Evolutionary conservation across 352 stramenopile genomes (phyloP), one percentile per base, ranked within the genome.

Genomic region (Paralagenidium karlingii): DNA sequence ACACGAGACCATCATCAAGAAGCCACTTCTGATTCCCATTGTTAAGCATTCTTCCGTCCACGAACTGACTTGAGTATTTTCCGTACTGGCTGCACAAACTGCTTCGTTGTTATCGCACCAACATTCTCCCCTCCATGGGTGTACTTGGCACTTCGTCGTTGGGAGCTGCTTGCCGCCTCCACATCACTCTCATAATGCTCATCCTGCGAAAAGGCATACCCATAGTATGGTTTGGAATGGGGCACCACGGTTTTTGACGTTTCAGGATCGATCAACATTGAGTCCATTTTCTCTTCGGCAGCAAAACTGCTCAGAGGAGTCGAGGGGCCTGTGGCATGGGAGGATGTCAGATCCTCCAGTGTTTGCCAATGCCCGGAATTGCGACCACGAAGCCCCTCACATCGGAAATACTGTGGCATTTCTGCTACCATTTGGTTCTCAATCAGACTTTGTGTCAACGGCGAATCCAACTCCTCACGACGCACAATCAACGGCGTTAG

Each of bases 41-140:
- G n/a, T 60, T 55, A 73, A 0, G 74, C 74, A 41, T 80, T 84
- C 40, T 87, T 87, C 13, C 45, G 57, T 4, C 70, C 68, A 16
- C 68, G 68, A 26, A 87, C 74, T 24, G 69, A 75, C 43, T 87
- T 87, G 21, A 87, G 38, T 55, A 87, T 78, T 48, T 87, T 84
- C 42, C 83, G 84, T 32, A 84, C 39, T 28, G 34, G 45, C 10
- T 44, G 2, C 10, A 34, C 25, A 15, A 39, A 41, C 18, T 24
- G 13, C 5, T 20, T 30, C 1, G 38, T n/a, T 25, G 27, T 15
- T 24, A 21, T 24, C 10, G 4, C 11, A 10, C 11, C 24, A 42
- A 29, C 39, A 13, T 11, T 13, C 25, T 13, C 7, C 19, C n/a
- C n/a, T n/a, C n/a, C n/a, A n/a, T n/a, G n/a, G n/a, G n/a, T n/a